Base-by-base conservation (phyloP, 495 filamentous ascomycete species). In the Astrocystis sublimbata region DNA sequence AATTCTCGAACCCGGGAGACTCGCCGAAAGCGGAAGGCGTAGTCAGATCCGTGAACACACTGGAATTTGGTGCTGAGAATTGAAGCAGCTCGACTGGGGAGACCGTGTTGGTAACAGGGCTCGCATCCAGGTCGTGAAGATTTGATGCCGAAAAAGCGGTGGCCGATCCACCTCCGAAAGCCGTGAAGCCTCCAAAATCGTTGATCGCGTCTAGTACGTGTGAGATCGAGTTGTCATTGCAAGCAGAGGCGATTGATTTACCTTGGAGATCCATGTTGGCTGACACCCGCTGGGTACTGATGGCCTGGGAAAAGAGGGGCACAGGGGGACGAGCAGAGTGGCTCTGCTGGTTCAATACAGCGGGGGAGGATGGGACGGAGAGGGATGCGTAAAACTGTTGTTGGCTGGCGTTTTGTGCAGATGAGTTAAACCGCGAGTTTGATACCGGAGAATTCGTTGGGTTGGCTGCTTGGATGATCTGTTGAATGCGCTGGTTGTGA, bases 11-110 rank as follows among this genome's bases (percentile, higher is more conserved):
- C 36, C 80, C 85, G 19, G 92, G 91, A 36, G 90, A 93, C 60
- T 88, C 90, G 73, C 86, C 87, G 40, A 88, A 85, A 23, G 89
- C 81, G 19, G 85, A 88, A 31, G 90, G 93, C 55, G 93, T 96
- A 57, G 92, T 94, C 66, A 97, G 67, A 61, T 92, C 87, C 6
- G 92, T 96, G 70, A 92, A 89, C 13, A 91, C 86, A 41, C 88
- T 80, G 0, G 93, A 96, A 56, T 92, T 90, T 40, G 92, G 91
- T 30, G 91, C 86, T 57, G 92, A 94, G 68, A 79, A 79, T 17
- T 81, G 75, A 70, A 92, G 81, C 43, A 97, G 77, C 66, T 97
- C 92, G 72, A 88, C 86, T 13, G 93, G 93, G 57, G 93, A 98
- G 49, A 98, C 83, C 19, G 93, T 96, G 65, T 79, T 73, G 36